Evolutionary conservation across 129 eudicot species (phyloP).

Genomic region (Escallonia herrerae): DNA sequence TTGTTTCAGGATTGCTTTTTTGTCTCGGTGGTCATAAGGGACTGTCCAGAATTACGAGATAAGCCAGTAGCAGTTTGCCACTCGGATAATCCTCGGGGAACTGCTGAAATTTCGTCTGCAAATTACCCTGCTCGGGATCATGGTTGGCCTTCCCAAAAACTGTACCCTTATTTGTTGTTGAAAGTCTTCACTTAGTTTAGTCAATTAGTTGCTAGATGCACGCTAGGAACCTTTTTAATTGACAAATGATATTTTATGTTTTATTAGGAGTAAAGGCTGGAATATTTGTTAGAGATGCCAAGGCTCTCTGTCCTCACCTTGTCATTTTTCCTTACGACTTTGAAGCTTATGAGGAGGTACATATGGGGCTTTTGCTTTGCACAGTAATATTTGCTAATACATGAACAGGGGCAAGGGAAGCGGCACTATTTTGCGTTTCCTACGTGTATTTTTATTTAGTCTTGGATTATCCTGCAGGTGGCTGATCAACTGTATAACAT

Average conservation of each 20-base stretch:
- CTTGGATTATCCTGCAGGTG: slow-evolving; percentile 45
- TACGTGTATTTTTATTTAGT: not conserved
- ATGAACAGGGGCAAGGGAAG: too few species aligned
- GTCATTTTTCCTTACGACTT: slow-evolving; percentile 81
- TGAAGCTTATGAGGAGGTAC: slow-evolving; percentile 87
- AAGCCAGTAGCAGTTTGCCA: slow-evolving; percentile 98
- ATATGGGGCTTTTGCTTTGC: not conserved
- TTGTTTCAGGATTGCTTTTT: slow-evolving; percentile 85
- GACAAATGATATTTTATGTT: slow-evolving; percentile 4
- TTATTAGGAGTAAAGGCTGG: slow-evolving; percentile 82
- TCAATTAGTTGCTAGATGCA: not conserved
- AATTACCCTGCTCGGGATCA: slow-evolving; percentile 87
- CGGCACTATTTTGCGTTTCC: too few species aligned
- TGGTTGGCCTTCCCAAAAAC: slow-evolving; percentile 36
- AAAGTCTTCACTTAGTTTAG: too few species aligned
- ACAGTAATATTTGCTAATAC: not conserved
- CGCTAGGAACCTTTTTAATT: not conserved
- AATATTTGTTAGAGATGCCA: slow-evolving; percentile 86
- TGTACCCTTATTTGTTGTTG: too few species aligned
- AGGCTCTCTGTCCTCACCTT: slow-evolving; percentile 83
- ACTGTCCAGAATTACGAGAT: slow-evolving; percentile 56
- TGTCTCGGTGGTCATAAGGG: slow-evolving; percentile 79
- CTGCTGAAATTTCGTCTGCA: slow-evolving; percentile 96
- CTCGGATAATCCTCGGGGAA: slow-evolving; percentile 91
- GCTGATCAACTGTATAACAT: slow-evolving; percentile 92